Evolutionary conservation across 2,329 filamentous ascomycete species (phyloP).

Genomic region (Calonectria hawksworthii): DNA sequence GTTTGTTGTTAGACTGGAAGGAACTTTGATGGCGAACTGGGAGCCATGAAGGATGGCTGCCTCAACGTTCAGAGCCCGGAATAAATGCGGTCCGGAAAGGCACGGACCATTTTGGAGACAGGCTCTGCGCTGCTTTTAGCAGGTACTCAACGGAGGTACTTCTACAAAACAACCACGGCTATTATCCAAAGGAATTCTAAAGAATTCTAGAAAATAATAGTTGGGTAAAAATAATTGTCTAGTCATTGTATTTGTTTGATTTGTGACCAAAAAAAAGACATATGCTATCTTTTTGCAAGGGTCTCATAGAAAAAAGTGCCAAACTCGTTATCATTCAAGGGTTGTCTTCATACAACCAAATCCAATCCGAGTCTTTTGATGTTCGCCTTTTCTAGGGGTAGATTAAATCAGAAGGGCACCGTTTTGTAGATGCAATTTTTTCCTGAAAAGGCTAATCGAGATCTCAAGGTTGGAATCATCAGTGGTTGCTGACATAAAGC

Average conservation of each 20-base stretch:
- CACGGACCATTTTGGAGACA: background rate
- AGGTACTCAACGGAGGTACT: background rate
- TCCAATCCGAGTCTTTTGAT: background rate
- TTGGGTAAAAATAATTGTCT: too few relatives aligned
- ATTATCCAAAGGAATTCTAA: too few relatives aligned
- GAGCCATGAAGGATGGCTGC: background rate
- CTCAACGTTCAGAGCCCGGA: background rate
- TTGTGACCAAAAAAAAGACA: too few relatives aligned
- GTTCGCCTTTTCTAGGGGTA: background rate
- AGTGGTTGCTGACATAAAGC: background rate
- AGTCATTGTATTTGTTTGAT: too few relatives aligned
- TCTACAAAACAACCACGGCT: too few relatives aligned
- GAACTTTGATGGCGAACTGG: background rate
- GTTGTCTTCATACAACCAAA: too few relatives aligned
- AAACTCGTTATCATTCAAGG: too few relatives aligned
- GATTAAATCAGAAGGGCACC: background rate
- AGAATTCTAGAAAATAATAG: too few relatives aligned
- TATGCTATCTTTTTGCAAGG: too few relatives aligned
- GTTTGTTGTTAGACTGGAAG: background rate
- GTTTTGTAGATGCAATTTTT: background rate
- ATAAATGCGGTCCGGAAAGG: constrained; percentile 13
- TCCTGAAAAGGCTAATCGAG: too few relatives aligned
- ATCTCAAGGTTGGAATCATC: background rate
- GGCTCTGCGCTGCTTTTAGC: background rate
- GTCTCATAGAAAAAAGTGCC: too few relatives aligned